Evolutionary conservation across 192 early-diverging fungal species (phyloP).

Genomic region (Rhizoclosmatium sp.): DNA sequence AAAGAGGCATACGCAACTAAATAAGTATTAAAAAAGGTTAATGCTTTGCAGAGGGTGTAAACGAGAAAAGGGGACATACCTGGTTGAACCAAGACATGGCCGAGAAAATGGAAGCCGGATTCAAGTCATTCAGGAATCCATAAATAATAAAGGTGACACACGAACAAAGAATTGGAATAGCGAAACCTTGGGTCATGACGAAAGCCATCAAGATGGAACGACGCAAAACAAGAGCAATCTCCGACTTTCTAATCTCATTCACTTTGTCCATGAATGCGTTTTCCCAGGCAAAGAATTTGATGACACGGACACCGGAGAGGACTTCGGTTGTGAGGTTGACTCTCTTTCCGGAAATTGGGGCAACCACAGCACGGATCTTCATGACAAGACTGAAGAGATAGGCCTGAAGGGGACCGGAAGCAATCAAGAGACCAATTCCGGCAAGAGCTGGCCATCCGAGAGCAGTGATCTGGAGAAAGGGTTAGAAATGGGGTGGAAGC

Average conservation of each 20-base stretch:
- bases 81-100: constrained; percentile 57
- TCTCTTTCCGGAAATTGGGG: constrained; percentile 72
- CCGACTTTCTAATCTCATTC: constrained; percentile 53
- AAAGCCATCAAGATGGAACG: constrained; percentile 48
- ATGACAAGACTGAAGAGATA: constrained; percentile 45
- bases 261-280: constrained; percentile 70
- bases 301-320: constrained; percentile 74
- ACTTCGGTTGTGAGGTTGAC: constrained; percentile 77
- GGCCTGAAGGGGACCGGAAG: constrained; percentile 53
- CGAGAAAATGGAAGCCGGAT: constrained; percentile 52
- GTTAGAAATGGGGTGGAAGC: constrained; percentile 49
- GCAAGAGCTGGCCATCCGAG: constrained; percentile 56
- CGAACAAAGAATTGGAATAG: constrained; percentile 52
- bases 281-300: constrained; percentile 84
- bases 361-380: constrained; percentile 49
- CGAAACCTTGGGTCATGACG: constrained; percentile 58
- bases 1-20: constrained; percentile 55
- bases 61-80: constrained; percentile 27
- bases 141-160: constrained; percentile 57
- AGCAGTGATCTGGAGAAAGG: constrained; percentile 42
- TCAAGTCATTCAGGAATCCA: constrained; percentile 41
- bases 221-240: constrained; percentile 49
- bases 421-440: constrained; percentile 57
- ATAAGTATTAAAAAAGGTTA: background rate
- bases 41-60: background rate